phyloP scores from a whole-genome alignment of 2,329 filamentous ascomycete species.

The Talaromyces sp. region DNA sequence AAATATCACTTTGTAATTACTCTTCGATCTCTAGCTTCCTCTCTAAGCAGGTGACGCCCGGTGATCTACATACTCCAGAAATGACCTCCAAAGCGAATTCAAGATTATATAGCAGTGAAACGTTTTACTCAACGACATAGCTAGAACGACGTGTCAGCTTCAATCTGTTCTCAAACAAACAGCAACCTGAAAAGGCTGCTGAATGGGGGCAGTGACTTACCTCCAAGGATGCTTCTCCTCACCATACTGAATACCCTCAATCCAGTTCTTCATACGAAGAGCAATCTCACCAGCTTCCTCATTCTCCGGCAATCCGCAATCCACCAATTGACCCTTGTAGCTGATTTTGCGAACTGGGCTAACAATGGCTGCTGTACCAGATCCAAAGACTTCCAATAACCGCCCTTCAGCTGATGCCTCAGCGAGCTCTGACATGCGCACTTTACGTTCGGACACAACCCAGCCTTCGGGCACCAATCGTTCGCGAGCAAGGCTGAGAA shows the following conservation, averaged over 20 bases:
- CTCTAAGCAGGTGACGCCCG: background rate
- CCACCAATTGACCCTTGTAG: conserved; percentile 78
- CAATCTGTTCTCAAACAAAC: too few relatives aligned
- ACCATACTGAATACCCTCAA: conserved; percentile 91
- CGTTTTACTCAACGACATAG: background rate
- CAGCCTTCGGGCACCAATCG: conserved; percentile 81
- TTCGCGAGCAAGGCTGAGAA: conserved; percentile 82
- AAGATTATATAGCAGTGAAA: background rate
- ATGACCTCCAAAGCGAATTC: background rate
- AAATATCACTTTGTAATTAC: background rate
- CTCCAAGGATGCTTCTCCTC: conserved; percentile 93
- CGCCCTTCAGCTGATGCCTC: conserved; percentile 81
- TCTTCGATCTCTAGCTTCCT: background rate
- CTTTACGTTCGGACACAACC: conserved; percentile 84
- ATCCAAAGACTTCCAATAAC: conserved; percentile 87
- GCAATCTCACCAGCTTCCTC: conserved; percentile 89
- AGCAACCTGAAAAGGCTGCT: background rate
- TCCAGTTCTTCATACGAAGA: conserved; percentile 89
- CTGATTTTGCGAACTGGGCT: conserved; percentile 84
- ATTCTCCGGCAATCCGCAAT: conserved; percentile 75
- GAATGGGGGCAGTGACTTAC: conserved; percentile 45
- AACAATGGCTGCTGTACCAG: conserved; percentile 92
- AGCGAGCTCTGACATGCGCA: conserved; percentile 81
- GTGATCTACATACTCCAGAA: background rate
- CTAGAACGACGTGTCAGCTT: background rate